Evolutionary conservation across 1,284 basidiomycete species (phyloP).

Genomic region (Papiliotrema laurentii): DNA sequence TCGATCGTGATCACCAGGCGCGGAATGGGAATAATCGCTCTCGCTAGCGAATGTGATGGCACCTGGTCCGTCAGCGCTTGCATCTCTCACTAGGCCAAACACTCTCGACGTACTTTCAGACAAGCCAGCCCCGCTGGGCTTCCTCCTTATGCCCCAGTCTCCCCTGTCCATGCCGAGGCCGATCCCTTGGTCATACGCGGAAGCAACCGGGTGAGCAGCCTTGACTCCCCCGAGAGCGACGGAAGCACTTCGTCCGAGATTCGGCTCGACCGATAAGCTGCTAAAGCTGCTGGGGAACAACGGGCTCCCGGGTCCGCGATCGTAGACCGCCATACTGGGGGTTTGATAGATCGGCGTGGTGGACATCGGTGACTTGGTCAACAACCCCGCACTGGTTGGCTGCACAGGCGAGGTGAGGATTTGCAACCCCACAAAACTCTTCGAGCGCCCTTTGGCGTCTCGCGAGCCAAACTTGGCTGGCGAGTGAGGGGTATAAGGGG

Average conservation of each 20-base stretch:
- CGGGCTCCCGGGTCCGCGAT: constrained; percentile 41
- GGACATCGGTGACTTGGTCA: not conserved
- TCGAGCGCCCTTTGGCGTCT: constrained; percentile 11
- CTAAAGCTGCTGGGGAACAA: constrained; percentile 43
- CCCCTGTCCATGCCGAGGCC: constrained; percentile 7
- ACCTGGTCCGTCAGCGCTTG: constrained; percentile 15
- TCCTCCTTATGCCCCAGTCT: constrained; percentile 26
- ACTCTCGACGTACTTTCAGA: constrained; percentile 43
- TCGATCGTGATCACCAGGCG: not conserved
- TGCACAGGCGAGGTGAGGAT: constrained; percentile 31
- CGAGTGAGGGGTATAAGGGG: not conserved
- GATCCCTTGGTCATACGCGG: constrained; percentile 3
- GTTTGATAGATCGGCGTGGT: not conserved
- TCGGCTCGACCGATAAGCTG: constrained; percentile 36
- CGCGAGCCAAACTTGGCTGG: not conserved
- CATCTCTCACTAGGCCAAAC: not conserved
- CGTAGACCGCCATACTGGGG: constrained; percentile 20
- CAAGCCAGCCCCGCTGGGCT: constrained; percentile 36
- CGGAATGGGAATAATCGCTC: constrained; percentile 13
- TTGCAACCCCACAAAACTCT: constrained; percentile 42
- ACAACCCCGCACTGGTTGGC: not conserved
- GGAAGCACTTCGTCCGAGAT: constrained; percentile 38
- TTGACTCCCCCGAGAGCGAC: constrained; percentile 15
- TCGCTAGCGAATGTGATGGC: constrained; percentile 46
- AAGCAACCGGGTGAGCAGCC: too few relatives aligned